Evolutionary conservation across 2,329 filamentous ascomycete genomes (phyloP).

Genomic region (Penicillium sp.): DNA sequence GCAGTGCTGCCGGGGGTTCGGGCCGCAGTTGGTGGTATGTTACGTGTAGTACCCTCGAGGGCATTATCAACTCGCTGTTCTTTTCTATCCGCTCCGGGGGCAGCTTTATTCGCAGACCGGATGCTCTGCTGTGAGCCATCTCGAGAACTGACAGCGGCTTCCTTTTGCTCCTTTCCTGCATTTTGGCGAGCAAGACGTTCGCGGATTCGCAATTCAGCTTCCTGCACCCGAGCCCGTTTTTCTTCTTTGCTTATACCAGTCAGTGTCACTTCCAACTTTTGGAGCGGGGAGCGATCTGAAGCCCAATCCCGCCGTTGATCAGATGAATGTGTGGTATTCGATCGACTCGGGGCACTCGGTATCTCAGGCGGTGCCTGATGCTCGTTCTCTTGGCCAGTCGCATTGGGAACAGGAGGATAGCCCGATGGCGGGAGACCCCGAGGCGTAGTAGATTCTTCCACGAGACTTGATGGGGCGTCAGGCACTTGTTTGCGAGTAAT

Average conservation of each 20-base stretch:
- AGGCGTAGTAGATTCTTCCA: constrained; percentile 18
- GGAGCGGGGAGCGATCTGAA: constrained; percentile 79
- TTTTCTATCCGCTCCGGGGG: constrained; percentile 1
- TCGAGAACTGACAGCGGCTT: constrained; percentile 3
- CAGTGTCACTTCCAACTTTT: constrained; percentile 85
- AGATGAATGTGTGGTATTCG: constrained; percentile 28
- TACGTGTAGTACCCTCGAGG: constrained; percentile 1
- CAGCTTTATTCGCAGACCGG: constrained; percentile 8
- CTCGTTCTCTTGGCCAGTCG: constrained; percentile 11
- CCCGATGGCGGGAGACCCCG: constrained; percentile 13
- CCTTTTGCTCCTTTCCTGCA: constrained; percentile 18
- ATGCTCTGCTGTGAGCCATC: constrained; percentile 5
- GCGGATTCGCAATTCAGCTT: constrained; percentile 68
- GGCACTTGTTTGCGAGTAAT: constrained; percentile 13
- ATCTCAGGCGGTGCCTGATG: constrained; percentile 7
- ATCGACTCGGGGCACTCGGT: constrained; percentile 22
- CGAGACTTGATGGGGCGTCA: constrained; percentile 1
- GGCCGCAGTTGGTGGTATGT: constrained; percentile 7
- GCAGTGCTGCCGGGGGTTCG: constrained; percentile 10
- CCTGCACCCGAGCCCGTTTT: constrained; percentile 75
- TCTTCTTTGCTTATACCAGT: constrained; percentile 94
- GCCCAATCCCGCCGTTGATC: constrained; percentile 53
- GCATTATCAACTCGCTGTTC: constrained; percentile 3
- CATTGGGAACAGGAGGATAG: constrained; percentile 4
- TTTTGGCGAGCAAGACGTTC: constrained; percentile 45